Evolutionary conservation across 768 basidiomycete genomes (phyloP), one percentile per base, ranked within the genome.

Genomic region (Boletus sensibilis): DNA sequence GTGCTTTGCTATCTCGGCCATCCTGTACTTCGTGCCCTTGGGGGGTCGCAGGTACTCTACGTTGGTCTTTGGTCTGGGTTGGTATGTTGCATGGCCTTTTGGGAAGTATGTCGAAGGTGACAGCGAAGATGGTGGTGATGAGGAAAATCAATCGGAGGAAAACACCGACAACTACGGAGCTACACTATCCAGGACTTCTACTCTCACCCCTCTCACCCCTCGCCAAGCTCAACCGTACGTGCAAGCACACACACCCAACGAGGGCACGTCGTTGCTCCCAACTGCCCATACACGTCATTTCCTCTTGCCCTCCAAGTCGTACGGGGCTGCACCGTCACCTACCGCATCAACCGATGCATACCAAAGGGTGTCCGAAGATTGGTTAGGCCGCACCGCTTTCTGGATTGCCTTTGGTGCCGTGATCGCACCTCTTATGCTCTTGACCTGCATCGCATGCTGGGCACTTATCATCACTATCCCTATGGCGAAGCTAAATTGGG

Each of bases 71-170:
- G 97, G 97, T 14, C 75, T 99, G 25, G 94, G 94, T 7, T 97
- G 94, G 91, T 99, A 99, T 70, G 82, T 98, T 51, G 83, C 84
- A 21, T 98, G 97, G 97, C 97, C 97, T 2, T 99, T 99, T 68
- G 95, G 97, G 20, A 98, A 98, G 73, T 99, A 98, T 69, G 92
- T 99, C 46, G 94, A 98, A 71, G 92, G 94, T 12, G 86, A 87
- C 57, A 69, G 76, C 23, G 76, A 77, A 37, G 71, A 76, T 4
- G 67, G 66, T 11, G 76, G 71, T 10, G 80, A 79, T 25, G 73
- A 80, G 35, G 75, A 75, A 40, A 76, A 67, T 16, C 76, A 66
- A 11, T 59, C 50, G 37, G 67, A 65, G 11, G 66, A 65, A 46
- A 50, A 39, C 37, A 38, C 56, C 23, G 58, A 68, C 14, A 58